Conservation (phyloP, 176 grass and related monocot genomes). For the Saccharum spontaneum region DNA sequence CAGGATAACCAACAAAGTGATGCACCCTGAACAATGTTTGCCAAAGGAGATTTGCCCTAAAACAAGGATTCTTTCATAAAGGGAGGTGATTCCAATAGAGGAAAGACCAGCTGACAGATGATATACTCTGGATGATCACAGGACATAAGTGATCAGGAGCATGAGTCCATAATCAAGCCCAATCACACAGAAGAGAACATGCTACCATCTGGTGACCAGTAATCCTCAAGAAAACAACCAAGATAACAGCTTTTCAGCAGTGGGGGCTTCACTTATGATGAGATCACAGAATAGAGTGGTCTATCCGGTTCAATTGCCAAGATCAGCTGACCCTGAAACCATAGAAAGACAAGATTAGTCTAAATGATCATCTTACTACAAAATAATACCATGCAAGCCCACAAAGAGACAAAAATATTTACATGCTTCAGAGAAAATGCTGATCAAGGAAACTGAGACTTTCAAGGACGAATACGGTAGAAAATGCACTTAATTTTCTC, state of each 20-base stretch:
- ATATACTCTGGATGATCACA: slow-evolving; percentile 14
- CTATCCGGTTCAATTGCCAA: neutral
- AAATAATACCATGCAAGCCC: slow-evolving; percentile 15
- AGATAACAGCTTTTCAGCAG: slow-evolving; percentile 11
- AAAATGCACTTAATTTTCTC: neutral
- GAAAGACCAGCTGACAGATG: slow-evolving; percentile 13
- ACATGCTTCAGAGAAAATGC: neutral
- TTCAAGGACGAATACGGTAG: neutral
- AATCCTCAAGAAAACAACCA: slow-evolving; percentile 24
- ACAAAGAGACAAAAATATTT: neutral
- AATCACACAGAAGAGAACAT: slow-evolving; percentile 28
- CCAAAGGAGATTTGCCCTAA: slow-evolving; percentile 63
- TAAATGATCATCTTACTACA: slow-evolving; percentile 18
- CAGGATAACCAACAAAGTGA: slow-evolving; percentile 17
- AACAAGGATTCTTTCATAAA: slow-evolving; percentile 30
- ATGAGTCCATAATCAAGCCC: neutral
- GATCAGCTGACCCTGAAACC: slow-evolving; percentile 40
- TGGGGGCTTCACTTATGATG: slow-evolving; percentile 14
- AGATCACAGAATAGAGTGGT: neutral
- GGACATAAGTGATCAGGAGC: neutral
- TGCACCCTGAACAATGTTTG: slow-evolving; percentile 26
- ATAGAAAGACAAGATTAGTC: slow-evolving; percentile 29
- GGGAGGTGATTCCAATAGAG: slow-evolving; percentile 28
- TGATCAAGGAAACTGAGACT: slow-evolving; percentile 3
- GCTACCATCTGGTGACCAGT: neutral